phyloP scores from a whole-genome alignment of 805 yeast species.

The Cyberlindnera veronae region DNA sequence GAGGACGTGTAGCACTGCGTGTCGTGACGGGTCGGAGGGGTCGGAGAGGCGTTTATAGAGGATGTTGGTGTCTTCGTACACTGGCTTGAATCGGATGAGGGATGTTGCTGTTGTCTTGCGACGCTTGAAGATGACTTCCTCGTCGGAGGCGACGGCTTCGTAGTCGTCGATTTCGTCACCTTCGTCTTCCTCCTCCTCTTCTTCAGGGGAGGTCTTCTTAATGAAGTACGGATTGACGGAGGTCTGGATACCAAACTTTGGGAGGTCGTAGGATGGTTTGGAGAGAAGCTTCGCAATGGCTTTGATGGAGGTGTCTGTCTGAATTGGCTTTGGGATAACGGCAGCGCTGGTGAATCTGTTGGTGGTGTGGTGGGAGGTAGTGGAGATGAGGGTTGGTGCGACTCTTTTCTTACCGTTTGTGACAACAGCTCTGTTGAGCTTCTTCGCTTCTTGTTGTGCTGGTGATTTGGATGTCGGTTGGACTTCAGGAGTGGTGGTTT shows the following conservation, averaged over 20 bases:
- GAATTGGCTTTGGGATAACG: conserved; percentile 12
- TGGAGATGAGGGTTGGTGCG: conserved; percentile 62
- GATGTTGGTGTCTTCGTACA: conserved; percentile 14
- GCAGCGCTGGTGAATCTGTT: conserved; percentile 18
- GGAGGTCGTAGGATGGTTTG: conserved; percentile 47
- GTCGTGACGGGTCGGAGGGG: conserved; percentile 24
- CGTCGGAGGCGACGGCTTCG: conserved; percentile 49
- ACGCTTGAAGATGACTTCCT: conserved; percentile 30
- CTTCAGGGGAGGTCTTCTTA: conserved; percentile 27
- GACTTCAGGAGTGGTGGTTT: conserved; percentile 1
- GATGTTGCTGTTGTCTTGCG: conserved; percentile 30
- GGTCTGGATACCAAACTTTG: conserved; percentile 62
- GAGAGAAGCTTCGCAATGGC: conserved; percentile 31
- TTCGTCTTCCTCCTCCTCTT: conserved; percentile 25
- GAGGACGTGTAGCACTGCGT: conserved; percentile 30
- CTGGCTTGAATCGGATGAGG: conserved; percentile 12
- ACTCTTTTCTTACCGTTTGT: conserved; percentile 77
- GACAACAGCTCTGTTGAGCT: conserved; percentile 50
- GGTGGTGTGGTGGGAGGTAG: conserved; percentile 29
- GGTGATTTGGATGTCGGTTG: neutral
- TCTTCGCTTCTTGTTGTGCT: conserved; percentile 26
- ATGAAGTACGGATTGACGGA: conserved; percentile 54
- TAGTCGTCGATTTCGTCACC: conserved; percentile 28
- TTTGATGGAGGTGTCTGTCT: neutral
- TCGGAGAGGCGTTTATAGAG: conserved; percentile 11